Evolutionary conservation across 441 rosid genomes (phyloP), one percentile per base, ranked within the genome.

Genomic region (Populus tomentosa): DNA sequence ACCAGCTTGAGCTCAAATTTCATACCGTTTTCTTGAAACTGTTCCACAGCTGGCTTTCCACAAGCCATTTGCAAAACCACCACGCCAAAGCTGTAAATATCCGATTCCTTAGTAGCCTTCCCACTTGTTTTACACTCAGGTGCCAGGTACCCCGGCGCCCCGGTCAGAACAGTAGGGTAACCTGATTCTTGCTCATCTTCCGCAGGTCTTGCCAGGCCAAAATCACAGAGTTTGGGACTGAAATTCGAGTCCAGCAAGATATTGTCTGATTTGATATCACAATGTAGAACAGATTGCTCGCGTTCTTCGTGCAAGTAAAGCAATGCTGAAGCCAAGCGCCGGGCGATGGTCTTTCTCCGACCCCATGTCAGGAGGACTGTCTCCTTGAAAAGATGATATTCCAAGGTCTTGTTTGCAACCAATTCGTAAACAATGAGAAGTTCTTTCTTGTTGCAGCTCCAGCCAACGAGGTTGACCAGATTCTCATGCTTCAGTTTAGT

Each of bases 81-180:
- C 50, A 90, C 87, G 3, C 96, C 97, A 42, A 83, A 93, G 89
- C 96, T 93, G 71, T 88, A 93, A 13, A 85, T 87, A 67, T 91
- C 97, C 9, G 94, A 89, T 68, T 88, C 88, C 85, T 88, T 92
- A 0, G 92, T 88, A 2, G 90, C 94, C 53, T 83, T 90, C 5
- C 93, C 90, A 32, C 82, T 88, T 21, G 84, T 89, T 23, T 90
- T 85, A 78, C 90, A 90, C 88, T 92, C 95, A 0, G 97, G 95
- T 69, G 95, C 92, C 0, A 92, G 86, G 81, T 92, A 92, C 4
- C 94, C 97, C 86, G 87, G 84, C 0, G 95, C 89, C 59, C 97
- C 95, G 0, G 91, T 92, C 9, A 93, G 87, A 1, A 86, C 84
- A 2, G 97, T 88, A 0, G 95, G 88, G 40, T 86, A 53, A 20